A percentile compares a stretch with the other conserved stretches of the same genome.
Evolutionary conservation across 2,329 filamentous ascomycete species (phyloP).

Genomic region (Colletotrichum spaethianum): DNA sequence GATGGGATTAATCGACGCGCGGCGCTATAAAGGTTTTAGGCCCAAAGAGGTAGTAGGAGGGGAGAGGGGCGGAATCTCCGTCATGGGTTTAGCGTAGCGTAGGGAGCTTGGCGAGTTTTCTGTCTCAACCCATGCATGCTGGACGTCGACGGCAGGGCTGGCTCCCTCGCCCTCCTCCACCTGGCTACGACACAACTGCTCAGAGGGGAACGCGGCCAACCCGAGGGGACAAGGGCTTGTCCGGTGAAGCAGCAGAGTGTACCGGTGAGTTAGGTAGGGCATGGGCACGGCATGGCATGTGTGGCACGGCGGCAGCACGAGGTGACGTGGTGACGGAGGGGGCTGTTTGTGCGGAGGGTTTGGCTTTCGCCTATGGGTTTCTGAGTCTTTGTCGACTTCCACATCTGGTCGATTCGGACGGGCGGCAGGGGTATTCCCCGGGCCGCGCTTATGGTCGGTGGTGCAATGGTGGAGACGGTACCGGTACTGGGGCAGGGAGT

Average conservation of each 20-base stretch:
- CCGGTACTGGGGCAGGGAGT: neutral
- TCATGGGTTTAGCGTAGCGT: neutral
- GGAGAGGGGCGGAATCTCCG: neutral
- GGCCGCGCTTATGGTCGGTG: neutral
- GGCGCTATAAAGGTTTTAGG: neutral
- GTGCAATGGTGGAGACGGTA: neutral
- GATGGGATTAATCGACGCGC: neutral
- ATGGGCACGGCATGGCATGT: neutral
- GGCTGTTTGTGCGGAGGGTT: neutral
- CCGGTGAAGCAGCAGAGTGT: too few species aligned
- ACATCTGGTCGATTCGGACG: neutral
- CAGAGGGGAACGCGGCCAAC: too few species aligned
- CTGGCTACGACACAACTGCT: neutral
- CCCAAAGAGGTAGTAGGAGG: neutral
- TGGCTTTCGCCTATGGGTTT: neutral
- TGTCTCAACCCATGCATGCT: neutral
- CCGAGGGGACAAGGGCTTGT: neutral
- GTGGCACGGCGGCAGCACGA: neutral
- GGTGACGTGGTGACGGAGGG: neutral
- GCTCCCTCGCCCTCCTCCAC: neutral
- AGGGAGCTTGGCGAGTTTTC: neutral
- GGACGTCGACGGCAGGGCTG: neutral
- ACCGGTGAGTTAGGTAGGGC: too few species aligned
- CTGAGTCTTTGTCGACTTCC: neutral
- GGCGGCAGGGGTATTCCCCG: neutral